These are phyloP conservation scores for Camelina hispida DNA, from an alignment of 345 rosid genomes.

Conservation along the genomic window DNA sequence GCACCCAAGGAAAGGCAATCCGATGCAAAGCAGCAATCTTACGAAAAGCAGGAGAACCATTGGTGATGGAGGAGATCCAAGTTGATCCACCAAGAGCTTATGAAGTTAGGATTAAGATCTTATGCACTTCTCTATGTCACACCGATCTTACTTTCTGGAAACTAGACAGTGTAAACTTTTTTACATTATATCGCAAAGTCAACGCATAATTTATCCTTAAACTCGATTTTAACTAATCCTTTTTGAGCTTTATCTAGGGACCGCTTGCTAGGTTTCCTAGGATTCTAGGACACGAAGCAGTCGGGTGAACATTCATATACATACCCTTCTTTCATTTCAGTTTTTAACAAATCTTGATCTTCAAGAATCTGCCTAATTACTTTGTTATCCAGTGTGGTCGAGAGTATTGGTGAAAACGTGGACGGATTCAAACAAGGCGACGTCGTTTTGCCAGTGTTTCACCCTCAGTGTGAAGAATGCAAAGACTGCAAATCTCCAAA, in stretches of 20 bases:
- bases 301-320: slow-evolving; percentile 51
- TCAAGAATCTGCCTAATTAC: slow-evolving; percentile 11
- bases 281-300: slow-evolving; percentile 81
- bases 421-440: slow-evolving; percentile 64
- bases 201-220: neutral
- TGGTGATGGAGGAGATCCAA: slow-evolving; percentile 64
- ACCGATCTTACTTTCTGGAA: slow-evolving; percentile 61
- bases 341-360: neutral
- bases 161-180: slow-evolving; percentile 44
- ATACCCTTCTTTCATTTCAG: neutral
- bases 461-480: slow-evolving; percentile 58
- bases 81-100: slow-evolving; percentile 74
- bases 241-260: slow-evolving; percentile 43
- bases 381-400: slow-evolving; percentile 55
- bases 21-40: slow-evolving; percentile 74
- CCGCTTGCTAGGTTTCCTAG: slow-evolving; percentile 57
- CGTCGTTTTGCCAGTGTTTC: slow-evolving; percentile 61
- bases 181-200: slow-evolving; percentile 1
- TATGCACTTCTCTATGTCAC: slow-evolving; percentile 84
- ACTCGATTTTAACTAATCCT: neutral
- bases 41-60: slow-evolving; percentile 56
- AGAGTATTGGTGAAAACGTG: slow-evolving; percentile 73
- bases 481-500: slow-evolving; percentile 59
- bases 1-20: slow-evolving; percentile 51
- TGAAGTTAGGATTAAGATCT: slow-evolving; percentile 71